These are phyloP conservation scores for Arthrobotrys entomopaga DNA, from an alignment of 2,329 filamentous ascomycete genomes.

Conservation along the genomic window DNA sequence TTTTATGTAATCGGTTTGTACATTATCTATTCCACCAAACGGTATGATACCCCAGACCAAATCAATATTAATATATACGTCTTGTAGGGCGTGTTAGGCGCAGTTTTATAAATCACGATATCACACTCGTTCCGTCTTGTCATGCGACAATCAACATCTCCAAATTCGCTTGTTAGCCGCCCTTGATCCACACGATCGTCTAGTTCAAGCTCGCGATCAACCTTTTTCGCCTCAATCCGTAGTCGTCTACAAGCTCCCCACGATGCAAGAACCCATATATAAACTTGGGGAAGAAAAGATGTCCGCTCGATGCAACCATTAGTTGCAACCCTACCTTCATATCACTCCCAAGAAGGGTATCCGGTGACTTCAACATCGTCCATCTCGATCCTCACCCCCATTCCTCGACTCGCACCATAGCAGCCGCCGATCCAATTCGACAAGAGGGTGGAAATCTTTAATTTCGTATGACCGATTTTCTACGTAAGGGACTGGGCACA, in stretches of 20 bases:
- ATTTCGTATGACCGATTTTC: slow-evolving; percentile 28
- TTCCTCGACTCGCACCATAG: too few relatives aligned
- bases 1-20: slow-evolving; percentile 22
- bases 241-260: slow-evolving; percentile 1
- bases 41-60: slow-evolving; percentile 21
- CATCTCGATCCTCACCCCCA: too few relatives aligned
- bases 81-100: slow-evolving; percentile 21
- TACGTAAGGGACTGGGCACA: slow-evolving; percentile 1
- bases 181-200: slow-evolving; percentile 24
- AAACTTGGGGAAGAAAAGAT: neutral
- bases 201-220: slow-evolving; percentile 8
- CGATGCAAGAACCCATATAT: slow-evolving; percentile 11
- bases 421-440: too few relatives aligned
- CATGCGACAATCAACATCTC: neutral
- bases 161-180: slow-evolving; percentile 15
- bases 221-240: neutral
- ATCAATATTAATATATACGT: slow-evolving; percentile 27
- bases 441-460: too few relatives aligned
- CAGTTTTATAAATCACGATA: neutral
- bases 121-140: slow-evolving; percentile 26
- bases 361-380: neutral
- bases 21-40: neutral
- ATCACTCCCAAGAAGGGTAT: neutral
- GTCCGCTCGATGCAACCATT: neutral
- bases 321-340: slow-evolving; percentile 1